A percentile compares a stretch with the other conserved stretches of the same genome.
Evolutionary conservation across 73 alveolate genomes (phyloP).

Genomic region (Paramecium biaurelia): DNA sequence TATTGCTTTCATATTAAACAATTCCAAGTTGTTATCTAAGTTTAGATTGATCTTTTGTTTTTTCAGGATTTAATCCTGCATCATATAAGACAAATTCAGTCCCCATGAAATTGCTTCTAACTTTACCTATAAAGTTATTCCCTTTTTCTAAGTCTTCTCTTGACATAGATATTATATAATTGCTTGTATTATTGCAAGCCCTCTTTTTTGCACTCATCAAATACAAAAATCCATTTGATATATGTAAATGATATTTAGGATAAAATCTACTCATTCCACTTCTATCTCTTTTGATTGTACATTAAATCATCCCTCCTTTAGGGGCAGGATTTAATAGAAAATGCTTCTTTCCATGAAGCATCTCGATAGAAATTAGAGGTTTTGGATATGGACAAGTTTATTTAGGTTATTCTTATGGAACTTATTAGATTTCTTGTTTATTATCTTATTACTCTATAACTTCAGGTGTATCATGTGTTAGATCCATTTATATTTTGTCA

Average conservation of each 20-base stretch:
- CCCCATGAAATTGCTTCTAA: slow-evolving; percentile 90
- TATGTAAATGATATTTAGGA: slow-evolving; percentile 81
- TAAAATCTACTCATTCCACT: slow-evolving; percentile 77
- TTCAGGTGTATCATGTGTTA: neutral
- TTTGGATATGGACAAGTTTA: slow-evolving; percentile 41
- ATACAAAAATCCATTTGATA: slow-evolving; percentile 81
- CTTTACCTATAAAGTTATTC: slow-evolving; percentile 78
- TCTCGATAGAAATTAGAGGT: neutral
- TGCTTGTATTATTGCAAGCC: slow-evolving; percentile 78
- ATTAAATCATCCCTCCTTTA: slow-evolving; percentile 71
- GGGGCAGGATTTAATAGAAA: slow-evolving; percentile 66
- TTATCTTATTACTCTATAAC: neutral
- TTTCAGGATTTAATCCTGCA: slow-evolving; percentile 84
- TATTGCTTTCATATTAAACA: slow-evolving; percentile 83
- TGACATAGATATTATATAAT: slow-evolving; percentile 79
- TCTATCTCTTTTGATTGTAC: slow-evolving; percentile 80
- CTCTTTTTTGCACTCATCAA: slow-evolving; percentile 85
- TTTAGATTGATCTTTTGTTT: slow-evolving; percentile 69
- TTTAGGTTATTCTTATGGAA: neutral
- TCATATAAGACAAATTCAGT: slow-evolving; percentile 86
- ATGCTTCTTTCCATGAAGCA: slow-evolving; percentile 57
- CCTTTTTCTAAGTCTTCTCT: slow-evolving; percentile 74
- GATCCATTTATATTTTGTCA: neutral
- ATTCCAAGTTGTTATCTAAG: slow-evolving; percentile 75
- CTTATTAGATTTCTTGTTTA: neutral